Base-by-base conservation (phyloP, 225 moss, liverwort and hornwort species). In the Pseudisothecium myosuroides region DNA sequence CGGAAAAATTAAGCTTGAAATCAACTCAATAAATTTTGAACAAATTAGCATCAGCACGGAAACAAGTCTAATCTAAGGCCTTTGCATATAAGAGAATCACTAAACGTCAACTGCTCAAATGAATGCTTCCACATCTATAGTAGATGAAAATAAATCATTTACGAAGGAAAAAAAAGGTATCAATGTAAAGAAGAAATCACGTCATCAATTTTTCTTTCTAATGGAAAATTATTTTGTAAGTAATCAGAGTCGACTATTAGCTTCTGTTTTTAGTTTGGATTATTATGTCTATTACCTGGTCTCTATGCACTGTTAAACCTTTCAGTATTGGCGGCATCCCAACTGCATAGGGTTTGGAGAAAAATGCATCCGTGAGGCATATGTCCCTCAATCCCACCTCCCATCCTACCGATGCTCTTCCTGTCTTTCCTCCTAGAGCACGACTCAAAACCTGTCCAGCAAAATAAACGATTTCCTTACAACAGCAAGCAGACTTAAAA, bases 401-500 rank as follows among this genome's bases (percentile, higher is more conserved):
- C 97, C 97, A 99, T 56, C 98, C 98, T 66, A 88, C 95, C 36
- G 94, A 87, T 28, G 96, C 91, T 92, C 93, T 92, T 85, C 95
- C 98, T 36, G 97, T 99, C 92, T 92, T 96, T 50, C 98, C 98
- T 96, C 98, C 98, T 28, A 99, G 90, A 21, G 98, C 97, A 81
- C 97, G 95, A 88, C 95, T 96, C 84, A 96, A 82, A 22, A 97
- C 95, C 96, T 97, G 92, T 34, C 67, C 79, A 83, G 60, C 47
- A 83, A 37, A 85, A 77, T 37, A 87, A 73, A 75, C 49, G 39
- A 49, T 36, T 83, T 54, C 19, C 18, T 69, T 27, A 24, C 15
- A 59, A 50, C 52, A 29, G 29, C 18, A 82, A 47, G 13, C 16
- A 32, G 68, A 3, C 41, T 19, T 7, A 59, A 59, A 29, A 41